Base-by-base conservation (phyloP, 192 early-diverging fungal genomes). In the Rhizoclosmatium globosum region DNA sequence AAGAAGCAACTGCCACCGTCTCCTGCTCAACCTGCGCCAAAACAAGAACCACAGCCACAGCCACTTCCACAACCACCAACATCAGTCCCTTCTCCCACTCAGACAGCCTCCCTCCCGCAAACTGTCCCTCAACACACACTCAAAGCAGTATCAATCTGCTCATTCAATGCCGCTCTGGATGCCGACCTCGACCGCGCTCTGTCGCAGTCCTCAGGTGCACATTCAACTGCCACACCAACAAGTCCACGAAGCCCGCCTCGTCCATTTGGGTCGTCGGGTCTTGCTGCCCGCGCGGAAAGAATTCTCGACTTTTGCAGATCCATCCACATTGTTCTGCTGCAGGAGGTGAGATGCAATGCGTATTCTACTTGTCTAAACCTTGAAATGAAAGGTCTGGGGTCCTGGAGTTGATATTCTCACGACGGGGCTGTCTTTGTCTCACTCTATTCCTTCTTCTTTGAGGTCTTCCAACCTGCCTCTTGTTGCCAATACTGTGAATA, bases 401-500 rank as follows among this genome's bases (percentile, higher is more conserved):
- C 77, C 77, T 21, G 77, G 77, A 19, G 77, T 79, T 4, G 77
- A 79, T 71, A 39, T 69, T 2, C 58, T 79, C 4, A 79, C 77
- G 15, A 21, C 42, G 3, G 77, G 66, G 19, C 68, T 79, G 6
- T 79, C 77, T 13, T 13, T 38, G 6, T 58, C 77, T 4, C 77
- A 79, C 59, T 67, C 77, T 4, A 79, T 79, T 71, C 77, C 77
- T 19, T 42, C 77, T 31, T 7, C 48, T 17, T 44, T 79, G 7
- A 39, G 67, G 44, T 79, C 77, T 4, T 72, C 44, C 39, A 79
- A 79, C 23, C 15, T 71, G 19, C 68, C 77, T 2, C 9, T 79
- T 3, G 13, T 79, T 21, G 46, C 77, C 4, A 46, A 57, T 31
- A 59, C 77, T n/a, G 66, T 79, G 4, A 79, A 79, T 53, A 79